Percentiles rank a stretch among this genome's conserved stretches.
Conservation (phyloP, 495 filamentous ascomycete genomes). For the Sporormia fimetaria region DNA sequence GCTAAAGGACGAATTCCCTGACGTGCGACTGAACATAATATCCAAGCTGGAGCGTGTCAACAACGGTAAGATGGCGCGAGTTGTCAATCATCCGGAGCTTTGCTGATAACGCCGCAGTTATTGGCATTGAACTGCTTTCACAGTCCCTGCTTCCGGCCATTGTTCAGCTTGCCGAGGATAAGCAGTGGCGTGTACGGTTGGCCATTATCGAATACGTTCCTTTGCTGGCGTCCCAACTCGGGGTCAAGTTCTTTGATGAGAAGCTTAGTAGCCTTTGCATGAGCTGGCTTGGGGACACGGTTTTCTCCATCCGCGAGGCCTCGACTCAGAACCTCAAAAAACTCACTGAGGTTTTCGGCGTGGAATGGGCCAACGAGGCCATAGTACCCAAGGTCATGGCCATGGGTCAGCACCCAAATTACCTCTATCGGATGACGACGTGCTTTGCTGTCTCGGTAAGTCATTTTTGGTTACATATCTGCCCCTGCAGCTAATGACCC, state of each 20-base stretch:
- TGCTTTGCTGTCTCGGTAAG: slow-evolving; percentile 95
- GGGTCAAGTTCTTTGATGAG: slow-evolving; percentile 96
- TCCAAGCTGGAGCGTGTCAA: slow-evolving; percentile 97
- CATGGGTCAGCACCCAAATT: slow-evolving; percentile 96
- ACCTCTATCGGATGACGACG: slow-evolving; percentile 98
- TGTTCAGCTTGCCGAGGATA: slow-evolving; percentile 93
- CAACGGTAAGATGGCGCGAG: slow-evolving; percentile 55
- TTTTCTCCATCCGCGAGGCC: slow-evolving; percentile 95
- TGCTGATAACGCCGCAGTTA: slow-evolving; percentile 45
- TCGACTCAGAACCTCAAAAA: slow-evolving; percentile 96
- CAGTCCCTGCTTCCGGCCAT: slow-evolving; percentile 97
- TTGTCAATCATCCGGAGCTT: background rate
- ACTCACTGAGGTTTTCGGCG: slow-evolving; percentile 94
- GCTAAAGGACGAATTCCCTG: slow-evolving; percentile 98
- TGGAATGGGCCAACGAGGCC: slow-evolving; percentile 93
- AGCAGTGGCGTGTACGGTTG: slow-evolving; percentile 96
- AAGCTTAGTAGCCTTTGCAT: slow-evolving; percentile 92
- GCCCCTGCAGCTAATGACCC: slow-evolving; percentile 28
- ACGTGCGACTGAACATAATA: slow-evolving; percentile 95
- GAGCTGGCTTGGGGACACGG: slow-evolving; percentile 98
- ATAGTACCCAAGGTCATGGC: slow-evolving; percentile 98
- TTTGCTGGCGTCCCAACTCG: slow-evolving; percentile 85
- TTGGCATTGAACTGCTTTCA: slow-evolving; percentile 92
- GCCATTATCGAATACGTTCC: slow-evolving; percentile 99
- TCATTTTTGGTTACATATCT: slow-evolving; percentile 12